Base-by-base conservation (phyloP, 768 basidiomycete genomes). In the Termitomyces sp. region DNA sequence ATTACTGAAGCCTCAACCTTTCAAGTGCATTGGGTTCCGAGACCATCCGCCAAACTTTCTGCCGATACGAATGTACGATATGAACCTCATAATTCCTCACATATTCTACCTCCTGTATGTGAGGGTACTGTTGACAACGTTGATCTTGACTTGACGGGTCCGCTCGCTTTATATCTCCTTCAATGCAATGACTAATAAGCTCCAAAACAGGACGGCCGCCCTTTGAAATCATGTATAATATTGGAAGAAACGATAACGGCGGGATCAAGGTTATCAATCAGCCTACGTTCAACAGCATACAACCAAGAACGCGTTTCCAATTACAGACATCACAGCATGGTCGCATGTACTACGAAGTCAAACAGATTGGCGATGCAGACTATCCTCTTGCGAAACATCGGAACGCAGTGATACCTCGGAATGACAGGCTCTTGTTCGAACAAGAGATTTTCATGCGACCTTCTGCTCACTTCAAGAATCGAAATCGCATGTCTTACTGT, bases 161-260 rank as follows among this genome's bases (percentile, higher is more conserved):
- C 33, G 75, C 64, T 18, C 22, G 16, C 43, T 15, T 42, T 46
- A 3, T 33, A 25, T 23, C 5, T 20, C 52, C 7, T 23, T 16
- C 20, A 23, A 36, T 36, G 9, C 6, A 36, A 25, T 38, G 0
- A 43, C 29, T 42, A 20, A 55, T 39, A 32, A 33, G 7, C 23
- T 43, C 11, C 15, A 35, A 29, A n/a, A 25, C 62, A 90, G 94
- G 94, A 48, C 84, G 86, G 20, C 86, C 92, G n/a, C 94, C 94
- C 0, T 98, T 95, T 81, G 88, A 96, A 66, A 85, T 96, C 58
- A 87, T 83, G 80, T 97, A 95, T 69, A 89, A 91, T 60, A 83
- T 93, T 51, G 91, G 88, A 1, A 80, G 82, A 65, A 79, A 85
- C 50, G 88, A 86, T 9, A 73, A 75, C 16, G 88, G 90, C 4